Evolutionary conservation across 176 grass and related monocot genomes (phyloP).

Genomic region (Tillandsia fasciculata): DNA sequence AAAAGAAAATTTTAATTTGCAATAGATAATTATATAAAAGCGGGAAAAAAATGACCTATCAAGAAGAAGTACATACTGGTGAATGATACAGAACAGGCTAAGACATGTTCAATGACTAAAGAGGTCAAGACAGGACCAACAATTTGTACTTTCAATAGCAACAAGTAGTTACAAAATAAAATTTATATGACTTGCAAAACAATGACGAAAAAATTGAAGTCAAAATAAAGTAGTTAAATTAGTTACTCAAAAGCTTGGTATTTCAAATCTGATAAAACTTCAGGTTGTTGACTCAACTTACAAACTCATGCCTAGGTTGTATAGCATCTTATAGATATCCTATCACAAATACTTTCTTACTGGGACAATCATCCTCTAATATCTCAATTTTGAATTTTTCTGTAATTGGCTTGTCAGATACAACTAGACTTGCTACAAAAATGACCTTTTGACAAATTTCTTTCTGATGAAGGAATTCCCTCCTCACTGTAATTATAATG

Average conservation of each 20-base stretch:
- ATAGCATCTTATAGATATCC: background rate
- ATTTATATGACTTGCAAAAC: background rate
- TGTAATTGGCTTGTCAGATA: background rate
- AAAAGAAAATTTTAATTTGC: background rate
- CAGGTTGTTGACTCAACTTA: background rate
- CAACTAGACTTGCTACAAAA: background rate
- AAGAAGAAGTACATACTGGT: background rate
- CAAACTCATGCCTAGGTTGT: background rate
- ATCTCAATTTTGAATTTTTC: background rate
- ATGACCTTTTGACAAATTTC: too few species aligned
- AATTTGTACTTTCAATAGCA: background rate
- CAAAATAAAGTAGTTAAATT: background rate
- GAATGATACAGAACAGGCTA: too few species aligned
- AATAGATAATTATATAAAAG: background rate
- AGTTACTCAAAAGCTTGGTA: constrained; percentile 1
- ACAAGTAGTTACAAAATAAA: background rate
- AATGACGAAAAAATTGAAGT: background rate
- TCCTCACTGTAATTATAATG: background rate
- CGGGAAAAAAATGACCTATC: background rate
- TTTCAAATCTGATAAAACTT: background rate
- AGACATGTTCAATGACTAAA: background rate
- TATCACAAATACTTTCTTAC: too few species aligned
- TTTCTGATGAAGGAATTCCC: background rate
- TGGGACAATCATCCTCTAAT: background rate
- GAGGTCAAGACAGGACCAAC: background rate